Conservation (phyloP, 345 rosid genomes). For the Passiflora organensis region DNA sequence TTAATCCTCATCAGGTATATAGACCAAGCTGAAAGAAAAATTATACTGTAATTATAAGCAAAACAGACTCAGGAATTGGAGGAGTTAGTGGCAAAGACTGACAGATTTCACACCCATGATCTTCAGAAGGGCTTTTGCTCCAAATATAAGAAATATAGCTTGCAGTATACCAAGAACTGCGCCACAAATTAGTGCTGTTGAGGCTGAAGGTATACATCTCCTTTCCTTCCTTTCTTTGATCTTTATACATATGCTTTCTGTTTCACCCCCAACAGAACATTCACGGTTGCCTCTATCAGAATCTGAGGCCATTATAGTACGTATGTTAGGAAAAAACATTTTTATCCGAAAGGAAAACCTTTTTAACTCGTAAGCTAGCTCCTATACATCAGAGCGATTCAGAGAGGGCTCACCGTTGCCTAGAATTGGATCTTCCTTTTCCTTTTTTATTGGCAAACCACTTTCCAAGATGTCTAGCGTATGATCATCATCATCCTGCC, state of each 20-base stretch:
- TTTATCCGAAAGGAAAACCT: background rate
- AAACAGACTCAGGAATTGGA: too few relatives aligned
- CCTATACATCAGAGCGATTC: background rate
- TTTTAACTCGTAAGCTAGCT: background rate
- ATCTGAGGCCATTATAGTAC: slow-evolving; percentile 19
- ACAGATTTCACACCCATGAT: slow-evolving; percentile 84
- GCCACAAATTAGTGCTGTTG: slow-evolving; percentile 83
- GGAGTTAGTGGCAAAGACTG: slow-evolving; percentile 20
- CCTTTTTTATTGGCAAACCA: slow-evolving; percentile 12
- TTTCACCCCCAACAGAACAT: slow-evolving; percentile 12
- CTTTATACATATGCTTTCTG: slow-evolving; percentile 7
- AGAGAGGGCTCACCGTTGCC: slow-evolving; percentile 9
- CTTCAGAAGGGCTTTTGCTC: slow-evolving; percentile 50
- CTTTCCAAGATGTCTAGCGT: slow-evolving; percentile 31
- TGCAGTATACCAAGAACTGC: slow-evolving; percentile 67
- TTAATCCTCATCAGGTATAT: too few relatives aligned
- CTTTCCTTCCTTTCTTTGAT: slow-evolving; percentile 24
- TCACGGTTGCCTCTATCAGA: too few relatives aligned
- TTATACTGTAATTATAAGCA: too few relatives aligned
- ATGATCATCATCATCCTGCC: too few relatives aligned
- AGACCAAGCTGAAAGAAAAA: too few relatives aligned
- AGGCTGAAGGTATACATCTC: slow-evolving; percentile 70
- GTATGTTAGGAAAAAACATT: slow-evolving; percentile 20
- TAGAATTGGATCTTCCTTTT: slow-evolving; percentile 3
- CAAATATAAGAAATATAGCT: slow-evolving; percentile 57